Evolutionary conservation across 805 yeast genomes (phyloP).

Genomic region (Spencermartinsiella europaea): DNA sequence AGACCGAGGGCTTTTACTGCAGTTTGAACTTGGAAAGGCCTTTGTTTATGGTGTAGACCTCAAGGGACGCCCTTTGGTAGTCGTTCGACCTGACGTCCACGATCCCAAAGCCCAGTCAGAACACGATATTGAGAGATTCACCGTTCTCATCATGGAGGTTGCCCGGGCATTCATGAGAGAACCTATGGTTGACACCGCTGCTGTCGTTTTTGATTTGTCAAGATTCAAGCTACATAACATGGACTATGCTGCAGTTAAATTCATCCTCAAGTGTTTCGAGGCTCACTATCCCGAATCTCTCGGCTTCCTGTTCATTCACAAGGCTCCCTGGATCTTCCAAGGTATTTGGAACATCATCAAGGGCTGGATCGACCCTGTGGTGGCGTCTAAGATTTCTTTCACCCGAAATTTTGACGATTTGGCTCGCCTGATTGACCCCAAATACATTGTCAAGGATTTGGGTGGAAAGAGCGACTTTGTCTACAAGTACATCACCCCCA

Average conservation of each 20-base stretch:
- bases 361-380: constrained; percentile 95
- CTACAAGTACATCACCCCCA: constrained; percentile 58
- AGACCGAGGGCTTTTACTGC: constrained; percentile 42
- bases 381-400: constrained; percentile 83
- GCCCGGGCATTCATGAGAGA: constrained; percentile 70
- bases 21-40: constrained; percentile 65
- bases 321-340: constrained; percentile 95
- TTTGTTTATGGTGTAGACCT: constrained; percentile 69
- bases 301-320: constrained; percentile 78
- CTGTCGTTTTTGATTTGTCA: constrained; percentile 78
- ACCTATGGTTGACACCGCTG: constrained; percentile 65
- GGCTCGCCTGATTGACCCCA: constrained; percentile 51
- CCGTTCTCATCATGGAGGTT: constrained; percentile 72
- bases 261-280: constrained; percentile 82
- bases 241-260: constrained; percentile 89
- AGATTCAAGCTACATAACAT: constrained; percentile 87
- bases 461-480: constrained; percentile 69
- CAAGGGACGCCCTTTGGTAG: constrained; percentile 70
- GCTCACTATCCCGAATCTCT: constrained; percentile 95
- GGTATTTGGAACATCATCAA: constrained; percentile 92
- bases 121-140: constrained; percentile 69
- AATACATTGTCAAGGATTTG: constrained; percentile 59
- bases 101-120: constrained; percentile 60
- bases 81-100: constrained; percentile 76
- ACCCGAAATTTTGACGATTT: constrained; percentile 69